phyloP scores from a whole-genome alignment of 208 protist species.

The Wallacemonas sp. region DNA sequence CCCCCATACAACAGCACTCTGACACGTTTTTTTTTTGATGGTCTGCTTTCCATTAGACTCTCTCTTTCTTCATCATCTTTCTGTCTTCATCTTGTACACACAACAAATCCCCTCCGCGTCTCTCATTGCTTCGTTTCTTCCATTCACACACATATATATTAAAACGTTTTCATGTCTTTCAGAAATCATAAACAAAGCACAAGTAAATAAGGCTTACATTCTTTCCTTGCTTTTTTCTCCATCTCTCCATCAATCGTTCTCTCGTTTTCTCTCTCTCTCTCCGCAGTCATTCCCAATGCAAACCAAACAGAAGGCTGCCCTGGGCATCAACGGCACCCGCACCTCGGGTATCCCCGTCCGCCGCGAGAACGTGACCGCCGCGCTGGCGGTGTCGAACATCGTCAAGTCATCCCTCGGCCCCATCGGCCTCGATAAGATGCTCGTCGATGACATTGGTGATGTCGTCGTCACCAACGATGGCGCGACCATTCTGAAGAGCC shows the following conservation, averaged over 20 bases:
- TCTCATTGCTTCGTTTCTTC: slow-evolving; percentile 12
- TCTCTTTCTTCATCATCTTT: background rate
- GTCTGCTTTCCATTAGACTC: too few relatives aligned
- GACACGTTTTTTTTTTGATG: background rate
- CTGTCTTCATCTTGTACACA: background rate
- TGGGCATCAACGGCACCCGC: slow-evolving; percentile 95
- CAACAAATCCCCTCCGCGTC: background rate
- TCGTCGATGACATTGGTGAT: slow-evolving; percentile 99
- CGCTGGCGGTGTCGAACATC: slow-evolving; percentile 97
- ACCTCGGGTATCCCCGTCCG: slow-evolving; percentile 95
- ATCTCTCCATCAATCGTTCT: background rate
- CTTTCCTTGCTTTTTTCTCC: slow-evolving; percentile 9
- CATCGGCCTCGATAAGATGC: slow-evolving; percentile 99
- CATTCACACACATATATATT: background rate
- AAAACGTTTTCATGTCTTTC: too few relatives aligned
- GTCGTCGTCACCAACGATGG: slow-evolving; percentile 99
- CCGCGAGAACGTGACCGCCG: slow-evolving; percentile 97
- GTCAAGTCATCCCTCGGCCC: slow-evolving; percentile 99
- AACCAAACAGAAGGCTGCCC: slow-evolving; percentile 81
- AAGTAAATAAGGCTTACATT: too few relatives aligned
- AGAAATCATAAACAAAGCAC: too few relatives aligned
- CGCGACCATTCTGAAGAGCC: slow-evolving; percentile 94
- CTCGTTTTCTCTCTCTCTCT: background rate
- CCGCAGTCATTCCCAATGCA: too few relatives aligned
- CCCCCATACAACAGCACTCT: too few relatives aligned